These are phyloP conservation scores for Carallia brachiata DNA, from an alignment of 345 rosid species.

Conservation along the genomic window DNA sequence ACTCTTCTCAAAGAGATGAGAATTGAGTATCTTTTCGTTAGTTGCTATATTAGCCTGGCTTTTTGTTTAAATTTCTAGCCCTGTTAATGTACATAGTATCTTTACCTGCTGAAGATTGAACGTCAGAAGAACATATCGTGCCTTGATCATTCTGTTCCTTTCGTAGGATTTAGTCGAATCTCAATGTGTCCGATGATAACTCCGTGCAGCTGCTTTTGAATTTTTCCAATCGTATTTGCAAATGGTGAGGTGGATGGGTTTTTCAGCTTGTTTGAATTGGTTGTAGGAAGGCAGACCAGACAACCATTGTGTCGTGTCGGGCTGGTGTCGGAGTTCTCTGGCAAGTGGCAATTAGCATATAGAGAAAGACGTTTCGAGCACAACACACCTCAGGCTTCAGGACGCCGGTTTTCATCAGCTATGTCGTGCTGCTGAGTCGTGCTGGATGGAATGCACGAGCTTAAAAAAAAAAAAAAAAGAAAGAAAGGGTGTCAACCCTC, in stretches of 20 bases:
- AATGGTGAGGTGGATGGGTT: background rate
- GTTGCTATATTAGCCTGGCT: conserved; percentile 8
- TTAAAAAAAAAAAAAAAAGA: too few species aligned
- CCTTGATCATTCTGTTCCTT: background rate
- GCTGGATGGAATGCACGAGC: too few species aligned
- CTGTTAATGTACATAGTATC: conserved; percentile 29
- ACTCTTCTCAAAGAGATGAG: conserved; percentile 36
- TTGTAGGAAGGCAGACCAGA: background rate
- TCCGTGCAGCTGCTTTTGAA: background rate
- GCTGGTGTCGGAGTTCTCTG: too few species aligned
- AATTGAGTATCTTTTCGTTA: conserved; percentile 27
- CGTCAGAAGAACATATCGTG: conserved; percentile 8
- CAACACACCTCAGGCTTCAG: too few species aligned
- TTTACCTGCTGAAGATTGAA: conserved; percentile 7
- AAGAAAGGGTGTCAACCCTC: too few species aligned
- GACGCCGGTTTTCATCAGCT: too few species aligned
- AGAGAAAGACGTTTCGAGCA: too few species aligned
- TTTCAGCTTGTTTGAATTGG: background rate
- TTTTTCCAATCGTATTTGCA: background rate
- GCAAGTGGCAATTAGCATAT: too few species aligned
- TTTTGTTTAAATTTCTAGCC: conserved; percentile 14
- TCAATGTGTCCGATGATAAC: background rate
- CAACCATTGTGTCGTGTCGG: too few species aligned
- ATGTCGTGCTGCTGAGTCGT: too few species aligned
- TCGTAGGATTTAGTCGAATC: too few species aligned